These are phyloP conservation scores for Mycosarcoma maydis DNA, from an alignment of 1,284 basidiomycete species.

Conservation along the genomic window DNA sequence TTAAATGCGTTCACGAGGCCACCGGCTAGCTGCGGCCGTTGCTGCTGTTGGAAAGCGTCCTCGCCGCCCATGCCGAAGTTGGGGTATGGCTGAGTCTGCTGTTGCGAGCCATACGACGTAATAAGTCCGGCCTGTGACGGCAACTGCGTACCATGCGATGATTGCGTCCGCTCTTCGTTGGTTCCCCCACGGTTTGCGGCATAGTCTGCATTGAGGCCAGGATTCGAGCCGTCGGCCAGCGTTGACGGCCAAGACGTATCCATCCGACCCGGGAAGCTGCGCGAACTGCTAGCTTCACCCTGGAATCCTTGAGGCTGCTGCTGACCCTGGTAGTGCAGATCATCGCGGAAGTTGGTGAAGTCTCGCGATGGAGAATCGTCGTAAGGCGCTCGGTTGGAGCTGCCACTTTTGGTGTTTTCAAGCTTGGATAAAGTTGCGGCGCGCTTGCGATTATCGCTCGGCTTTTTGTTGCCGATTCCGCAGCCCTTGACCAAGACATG, in stretches of 20 bases:
- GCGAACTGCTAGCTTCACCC: conserved; percentile 12
- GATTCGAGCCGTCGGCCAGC: conserved; percentile 2
- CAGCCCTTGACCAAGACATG: conserved; percentile 58
- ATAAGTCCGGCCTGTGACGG: conserved; percentile 3
- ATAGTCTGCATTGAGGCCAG: conserved; percentile 11
- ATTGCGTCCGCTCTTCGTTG: conserved; percentile 13
- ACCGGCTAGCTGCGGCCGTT: conserved; percentile 28
- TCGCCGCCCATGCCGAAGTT: conserved; percentile 13
- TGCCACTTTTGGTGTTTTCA: conserved; percentile 23
- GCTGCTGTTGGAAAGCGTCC: conserved; percentile 18
- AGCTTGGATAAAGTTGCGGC: conserved; percentile 40
- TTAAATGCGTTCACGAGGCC: conserved; percentile 38
- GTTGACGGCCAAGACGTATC: conserved; percentile 20
- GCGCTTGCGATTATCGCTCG: conserved; percentile 26
- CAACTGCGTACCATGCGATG: conserved; percentile 2
- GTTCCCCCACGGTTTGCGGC: background rate
- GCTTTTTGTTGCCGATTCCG: conserved; percentile 50
- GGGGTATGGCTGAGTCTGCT: conserved; percentile 22
- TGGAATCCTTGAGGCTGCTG: conserved; percentile 25
- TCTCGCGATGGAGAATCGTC: conserved; percentile 26
- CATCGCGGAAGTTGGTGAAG: conserved; percentile 29
- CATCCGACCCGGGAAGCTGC: conserved; percentile 16
- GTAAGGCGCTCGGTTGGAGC: conserved; percentile 12
- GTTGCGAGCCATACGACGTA: conserved; percentile 11
- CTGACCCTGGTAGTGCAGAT: conserved; percentile 17